These are phyloP conservation scores for Monosporascus sp. DNA, from an alignment of 2,329 filamentous ascomycete genomes.

Conservation along the genomic window DNA sequence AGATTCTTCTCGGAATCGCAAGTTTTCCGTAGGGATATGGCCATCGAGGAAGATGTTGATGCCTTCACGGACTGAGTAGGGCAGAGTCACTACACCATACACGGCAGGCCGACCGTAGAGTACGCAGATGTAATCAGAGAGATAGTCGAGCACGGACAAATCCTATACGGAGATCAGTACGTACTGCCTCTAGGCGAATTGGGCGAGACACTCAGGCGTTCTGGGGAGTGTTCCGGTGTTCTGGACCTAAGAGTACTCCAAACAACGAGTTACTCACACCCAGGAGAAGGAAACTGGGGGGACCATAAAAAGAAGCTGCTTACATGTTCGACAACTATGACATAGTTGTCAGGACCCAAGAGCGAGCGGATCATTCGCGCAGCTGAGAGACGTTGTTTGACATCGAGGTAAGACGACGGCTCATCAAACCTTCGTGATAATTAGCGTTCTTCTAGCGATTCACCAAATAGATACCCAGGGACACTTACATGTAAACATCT, in stretches of 20 bases:
- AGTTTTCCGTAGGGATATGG: conserved; percentile 95
- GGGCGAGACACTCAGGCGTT: not conserved
- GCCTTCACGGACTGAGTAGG: conserved; percentile 93
- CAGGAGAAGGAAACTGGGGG: not conserved
- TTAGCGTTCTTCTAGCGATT: not conserved
- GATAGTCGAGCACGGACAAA: conserved; percentile 95
- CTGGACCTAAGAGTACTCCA: not conserved
- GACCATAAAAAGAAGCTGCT: not conserved
- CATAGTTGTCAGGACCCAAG: conserved; percentile 83
- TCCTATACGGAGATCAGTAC: conserved; percentile 41
- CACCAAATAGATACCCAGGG: not conserved
- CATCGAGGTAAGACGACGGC: conserved; percentile 97
- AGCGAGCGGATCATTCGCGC: conserved; percentile 90
- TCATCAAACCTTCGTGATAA: conserved; percentile 67
- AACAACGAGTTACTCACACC: not conserved
- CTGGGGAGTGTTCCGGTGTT: too few species aligned
- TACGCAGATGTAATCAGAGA: conserved; percentile 97
- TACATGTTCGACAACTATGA: conserved; percentile 93
- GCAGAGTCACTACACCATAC: conserved; percentile 95
- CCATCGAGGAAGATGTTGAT: conserved; percentile 99
- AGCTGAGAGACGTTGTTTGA: conserved; percentile 95
- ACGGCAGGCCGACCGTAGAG: conserved; percentile 93
- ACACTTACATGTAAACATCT: conserved; percentile 80
- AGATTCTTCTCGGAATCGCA: conserved; percentile 96
- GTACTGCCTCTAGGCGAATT: too few species aligned